Evolutionary conservation across 2,329 filamentous ascomycete species (phyloP).

Genomic region (Hirsutella thompsonii): DNA sequence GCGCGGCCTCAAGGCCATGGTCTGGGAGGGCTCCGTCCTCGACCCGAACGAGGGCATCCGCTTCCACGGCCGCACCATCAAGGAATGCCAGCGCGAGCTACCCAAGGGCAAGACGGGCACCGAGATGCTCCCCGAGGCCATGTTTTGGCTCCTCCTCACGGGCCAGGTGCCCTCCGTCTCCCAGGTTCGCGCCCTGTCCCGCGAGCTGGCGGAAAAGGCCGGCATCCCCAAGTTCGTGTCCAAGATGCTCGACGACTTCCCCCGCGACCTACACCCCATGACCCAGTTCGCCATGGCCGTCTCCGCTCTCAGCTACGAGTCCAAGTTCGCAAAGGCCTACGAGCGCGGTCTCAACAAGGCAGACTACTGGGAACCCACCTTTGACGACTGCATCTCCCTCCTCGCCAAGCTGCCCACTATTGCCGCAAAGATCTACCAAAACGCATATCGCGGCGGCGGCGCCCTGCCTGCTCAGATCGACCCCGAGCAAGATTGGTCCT

Average conservation of each 20-base stretch:
- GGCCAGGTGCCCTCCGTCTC: conserved; percentile 74
- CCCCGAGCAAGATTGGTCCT: conserved; percentile 84
- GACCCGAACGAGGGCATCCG: conserved; percentile 95
- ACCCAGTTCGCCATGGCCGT: conserved; percentile 94
- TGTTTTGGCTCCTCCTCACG: conserved; percentile 98
- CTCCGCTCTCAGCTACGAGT: conserved; percentile 89
- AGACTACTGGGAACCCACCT: conserved; percentile 97
- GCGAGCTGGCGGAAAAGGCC: conserved; percentile 77
- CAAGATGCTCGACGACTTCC: conserved; percentile 83
- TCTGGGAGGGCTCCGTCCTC: conserved; percentile 96
- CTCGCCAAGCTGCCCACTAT: conserved; percentile 94
- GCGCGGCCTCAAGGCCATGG: conserved; percentile 94
- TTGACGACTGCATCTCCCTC: conserved; percentile 87
- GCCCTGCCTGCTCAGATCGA: conserved; percentile 68
- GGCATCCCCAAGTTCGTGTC: conserved; percentile 71
- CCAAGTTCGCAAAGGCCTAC: conserved; percentile 86
- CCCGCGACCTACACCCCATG: conserved; percentile 89
- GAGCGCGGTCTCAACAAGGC: conserved; percentile 85
- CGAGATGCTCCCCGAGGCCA: conserved; percentile 96
- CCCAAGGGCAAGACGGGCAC: conserved; percentile 87
- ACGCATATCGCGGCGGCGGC: conserved; percentile 64
- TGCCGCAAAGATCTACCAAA: conserved; percentile 95
- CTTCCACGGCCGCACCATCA: conserved; percentile 96
- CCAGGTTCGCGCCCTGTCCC: conserved; percentile 73
- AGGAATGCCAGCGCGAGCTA: conserved; percentile 87